phyloP scores from a whole-genome alignment of 179 eudicot genomes.

The Nepenthes alata region DNA sequence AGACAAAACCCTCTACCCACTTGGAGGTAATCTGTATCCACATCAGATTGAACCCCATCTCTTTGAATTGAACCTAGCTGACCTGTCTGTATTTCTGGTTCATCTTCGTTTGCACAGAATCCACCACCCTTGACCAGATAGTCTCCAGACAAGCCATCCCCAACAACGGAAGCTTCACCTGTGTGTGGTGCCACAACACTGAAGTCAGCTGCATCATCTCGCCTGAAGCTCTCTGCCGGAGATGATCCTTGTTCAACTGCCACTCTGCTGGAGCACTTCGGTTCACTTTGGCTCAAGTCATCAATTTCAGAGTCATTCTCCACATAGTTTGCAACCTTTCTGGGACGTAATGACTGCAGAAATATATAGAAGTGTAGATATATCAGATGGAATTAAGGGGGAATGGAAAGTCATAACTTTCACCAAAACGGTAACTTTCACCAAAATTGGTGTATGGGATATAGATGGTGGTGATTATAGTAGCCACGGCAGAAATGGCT shows the following conservation, averaged over 20 bases:
- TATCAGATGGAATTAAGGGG: too few species aligned
- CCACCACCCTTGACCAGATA: conserved; percentile 30
- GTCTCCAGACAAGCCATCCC: conserved; percentile 13
- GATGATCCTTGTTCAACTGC: conserved; percentile 15
- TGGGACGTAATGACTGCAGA: conserved; percentile 57
- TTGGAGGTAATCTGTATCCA: conserved; percentile 41
- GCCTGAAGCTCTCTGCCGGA: conserved; percentile 3
- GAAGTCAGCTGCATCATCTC: conserved; percentile 7
- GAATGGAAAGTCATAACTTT: too few species aligned
- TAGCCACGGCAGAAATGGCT: too few species aligned
- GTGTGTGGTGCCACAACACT: conserved; percentile 6
- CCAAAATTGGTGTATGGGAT: too few species aligned
- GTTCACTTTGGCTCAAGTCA: conserved; percentile 15
- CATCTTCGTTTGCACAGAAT: conserved; percentile 29
- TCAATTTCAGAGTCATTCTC: conserved; percentile 28
- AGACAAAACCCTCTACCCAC: conserved; percentile 70
- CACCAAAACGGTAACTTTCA: too few species aligned
- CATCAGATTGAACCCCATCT: conserved; percentile 13
- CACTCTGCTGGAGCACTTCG: conserved; percentile 12
- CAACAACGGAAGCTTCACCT: conserved; percentile 13
- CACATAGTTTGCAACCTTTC: conserved; percentile 50
- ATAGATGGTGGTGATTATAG: too few species aligned
- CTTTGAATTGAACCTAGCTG: conserved; percentile 9
- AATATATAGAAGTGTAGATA: too few species aligned
- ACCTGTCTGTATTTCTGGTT: conserved; percentile 10